phyloP scores from a whole-genome alignment of 129 eudicot species.

The Calendula officinalis region DNA sequence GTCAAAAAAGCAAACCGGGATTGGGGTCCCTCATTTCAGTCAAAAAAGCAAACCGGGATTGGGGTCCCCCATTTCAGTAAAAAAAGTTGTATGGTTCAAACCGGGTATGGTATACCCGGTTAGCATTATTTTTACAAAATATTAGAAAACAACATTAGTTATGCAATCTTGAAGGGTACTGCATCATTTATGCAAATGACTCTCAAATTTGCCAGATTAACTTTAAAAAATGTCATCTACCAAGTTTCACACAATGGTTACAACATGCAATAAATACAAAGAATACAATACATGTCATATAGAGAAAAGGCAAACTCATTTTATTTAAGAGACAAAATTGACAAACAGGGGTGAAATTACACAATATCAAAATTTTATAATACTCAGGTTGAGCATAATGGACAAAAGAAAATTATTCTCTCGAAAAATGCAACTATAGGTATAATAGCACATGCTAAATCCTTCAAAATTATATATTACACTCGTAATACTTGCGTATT shows the following conservation, averaged over 20 bases:
- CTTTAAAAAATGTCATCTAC: neutral
- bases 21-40: too few species aligned
- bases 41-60: too few species aligned
- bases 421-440: conserved; percentile 28
- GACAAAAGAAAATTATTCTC: conserved; percentile 25
- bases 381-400: conserved; percentile 9
- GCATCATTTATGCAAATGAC: too few species aligned
- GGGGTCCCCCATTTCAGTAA: too few species aligned
- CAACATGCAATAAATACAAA: too few species aligned
- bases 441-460: conserved; percentile 29
- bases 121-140: too few species aligned
- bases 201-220: too few species aligned
- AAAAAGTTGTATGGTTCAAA: too few species aligned
- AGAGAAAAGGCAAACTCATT: conserved; percentile 14
- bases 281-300: neutral
- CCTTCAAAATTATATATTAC: conserved; percentile 26
- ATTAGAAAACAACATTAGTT: too few species aligned
- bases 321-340: conserved; percentile 36
- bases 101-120: too few species aligned
- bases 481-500: conserved; percentile 27
- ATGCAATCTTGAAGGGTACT: too few species aligned
- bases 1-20: too few species aligned
- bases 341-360: conserved; percentile 28
- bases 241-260: neutral
- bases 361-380: conserved; percentile 14